These are phyloP conservation scores for Brasilioporus rufonigricans DNA, from an alignment of 768 basidiomycete genomes.

Conservation along the genomic window DNA sequence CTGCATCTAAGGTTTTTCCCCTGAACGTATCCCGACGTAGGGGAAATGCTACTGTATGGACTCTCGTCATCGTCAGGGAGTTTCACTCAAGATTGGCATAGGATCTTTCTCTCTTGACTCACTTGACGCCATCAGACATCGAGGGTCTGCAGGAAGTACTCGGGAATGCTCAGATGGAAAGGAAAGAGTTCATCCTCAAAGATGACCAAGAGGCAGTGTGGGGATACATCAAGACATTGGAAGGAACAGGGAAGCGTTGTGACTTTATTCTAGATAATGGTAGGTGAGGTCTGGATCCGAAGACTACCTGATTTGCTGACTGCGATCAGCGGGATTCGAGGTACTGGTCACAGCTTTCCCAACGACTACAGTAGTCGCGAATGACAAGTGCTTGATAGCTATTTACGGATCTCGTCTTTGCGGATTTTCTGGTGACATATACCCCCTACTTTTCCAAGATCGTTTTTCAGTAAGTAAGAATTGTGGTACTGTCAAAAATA, in stretches of 20 bases:
- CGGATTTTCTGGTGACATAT: slow-evolving; percentile 88
- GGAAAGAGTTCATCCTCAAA: slow-evolving; percentile 76
- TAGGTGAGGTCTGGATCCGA: slow-evolving; percentile 29
- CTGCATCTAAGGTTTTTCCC: not conserved
- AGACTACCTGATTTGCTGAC: not conserved
- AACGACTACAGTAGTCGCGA: not conserved
- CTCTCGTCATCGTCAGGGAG: not conserved
- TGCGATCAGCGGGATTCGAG: slow-evolving; percentile 79
- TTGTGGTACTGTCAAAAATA: not conserved
- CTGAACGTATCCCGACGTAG: slow-evolving; percentile 37
- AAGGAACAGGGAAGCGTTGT: slow-evolving; percentile 43
- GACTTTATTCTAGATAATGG: slow-evolving; percentile 95
- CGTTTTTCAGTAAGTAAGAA: slow-evolving; percentile 79
- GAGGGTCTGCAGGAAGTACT: slow-evolving; percentile 72
- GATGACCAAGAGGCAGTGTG: slow-evolving; percentile 80
- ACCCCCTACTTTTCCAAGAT: slow-evolving; percentile 81
- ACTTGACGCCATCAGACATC: slow-evolving; percentile 80
- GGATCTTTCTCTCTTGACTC: slow-evolving; percentile 90
- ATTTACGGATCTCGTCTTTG: slow-evolving; percentile 91
- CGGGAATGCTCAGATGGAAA: slow-evolving; percentile 75
- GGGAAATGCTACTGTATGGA: slow-evolving; percentile 88
- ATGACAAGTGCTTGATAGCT: slow-evolving; percentile 46
- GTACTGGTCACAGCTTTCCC: slow-evolving; percentile 35
- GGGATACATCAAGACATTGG: slow-evolving; percentile 61
- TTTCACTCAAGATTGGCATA: slow-evolving; percentile 27